Conservation (phyloP, 345 rosid genomes). For the Sonneratia alba region DNA sequence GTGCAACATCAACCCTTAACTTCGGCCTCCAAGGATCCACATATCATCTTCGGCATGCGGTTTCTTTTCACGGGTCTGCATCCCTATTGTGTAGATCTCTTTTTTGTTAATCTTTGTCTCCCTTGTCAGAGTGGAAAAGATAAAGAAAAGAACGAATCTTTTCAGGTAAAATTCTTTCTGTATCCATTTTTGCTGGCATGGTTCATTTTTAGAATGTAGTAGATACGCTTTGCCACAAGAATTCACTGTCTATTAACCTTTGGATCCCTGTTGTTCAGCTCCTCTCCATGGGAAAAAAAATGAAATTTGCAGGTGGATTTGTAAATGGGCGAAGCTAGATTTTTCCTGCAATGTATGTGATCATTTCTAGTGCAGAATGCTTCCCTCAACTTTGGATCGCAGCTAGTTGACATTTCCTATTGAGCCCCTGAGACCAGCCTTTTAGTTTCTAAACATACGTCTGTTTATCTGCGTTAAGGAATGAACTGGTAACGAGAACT, state of each 20-base stretch:
- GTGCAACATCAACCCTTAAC: constrained; percentile 42
- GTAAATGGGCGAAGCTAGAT: constrained; percentile 16
- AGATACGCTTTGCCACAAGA: neutral
- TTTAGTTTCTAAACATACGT: no score
- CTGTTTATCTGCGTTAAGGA: no score
- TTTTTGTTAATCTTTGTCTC: neutral
- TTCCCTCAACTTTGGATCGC: neutral
- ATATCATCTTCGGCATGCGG: neutral
- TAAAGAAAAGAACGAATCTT: neutral
- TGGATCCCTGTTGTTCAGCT: neutral
- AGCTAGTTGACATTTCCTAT: no score
- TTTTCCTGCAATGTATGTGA: constrained; percentile 2
- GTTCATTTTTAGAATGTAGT: constrained; percentile 7
- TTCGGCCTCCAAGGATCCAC: neutral
- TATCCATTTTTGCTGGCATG: constrained; percentile 13
- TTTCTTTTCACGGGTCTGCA: constrained; percentile 17
- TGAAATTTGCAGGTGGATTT: constrained; percentile 7
- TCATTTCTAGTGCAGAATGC: neutral
- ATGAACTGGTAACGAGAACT: no score
- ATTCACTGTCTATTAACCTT: neutral
- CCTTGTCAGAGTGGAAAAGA: constrained; percentile 2
- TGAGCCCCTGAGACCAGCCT: no score
- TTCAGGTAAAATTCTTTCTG: constrained; percentile 20
- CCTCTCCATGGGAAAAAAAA: neutral
- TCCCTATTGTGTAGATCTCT: constrained; percentile 8